Conservation (phyloP, 148 eudicot species). For the Cornus controversa region DNA sequence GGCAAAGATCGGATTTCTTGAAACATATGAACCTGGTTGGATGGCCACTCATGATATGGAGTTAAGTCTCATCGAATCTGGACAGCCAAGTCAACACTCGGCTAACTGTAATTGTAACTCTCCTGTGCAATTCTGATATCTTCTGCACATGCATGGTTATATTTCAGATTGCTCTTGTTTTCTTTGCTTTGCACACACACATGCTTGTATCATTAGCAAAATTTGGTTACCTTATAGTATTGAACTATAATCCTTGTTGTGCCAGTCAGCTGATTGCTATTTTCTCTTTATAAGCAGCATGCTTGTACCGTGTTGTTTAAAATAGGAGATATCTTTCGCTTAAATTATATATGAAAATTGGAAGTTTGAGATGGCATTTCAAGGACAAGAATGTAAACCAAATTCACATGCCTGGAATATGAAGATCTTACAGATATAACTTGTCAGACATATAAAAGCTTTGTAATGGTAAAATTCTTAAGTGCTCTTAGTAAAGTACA, state of each 20-base stretch:
- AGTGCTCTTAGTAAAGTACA: no score
- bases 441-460: neutral
- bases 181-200: conserved; percentile 1
- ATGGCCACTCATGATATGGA: conserved; percentile 89
- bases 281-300: neutral
- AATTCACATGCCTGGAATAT: neutral
- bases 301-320: neutral
- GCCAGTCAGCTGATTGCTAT: neutral
- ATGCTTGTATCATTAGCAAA: neutral
- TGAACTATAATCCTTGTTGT: neutral
- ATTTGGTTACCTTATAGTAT: neutral
- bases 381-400: neutral
- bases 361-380: neutral
- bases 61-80: conserved; percentile 67
- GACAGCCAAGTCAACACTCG: conserved; percentile 62
- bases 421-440: neutral
- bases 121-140: conserved; percentile 9
- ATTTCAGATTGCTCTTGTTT: neutral
- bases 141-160: conserved; percentile 6
- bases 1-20: conserved; percentile 95
- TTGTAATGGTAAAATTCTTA: neutral
- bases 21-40: conserved; percentile 99
- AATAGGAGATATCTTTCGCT: neutral
- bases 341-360: neutral
- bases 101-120: conserved; percentile 47